Evolutionary conservation across 805 yeast species (phyloP).

Genomic region (Barnettozyma sucrosica): DNA sequence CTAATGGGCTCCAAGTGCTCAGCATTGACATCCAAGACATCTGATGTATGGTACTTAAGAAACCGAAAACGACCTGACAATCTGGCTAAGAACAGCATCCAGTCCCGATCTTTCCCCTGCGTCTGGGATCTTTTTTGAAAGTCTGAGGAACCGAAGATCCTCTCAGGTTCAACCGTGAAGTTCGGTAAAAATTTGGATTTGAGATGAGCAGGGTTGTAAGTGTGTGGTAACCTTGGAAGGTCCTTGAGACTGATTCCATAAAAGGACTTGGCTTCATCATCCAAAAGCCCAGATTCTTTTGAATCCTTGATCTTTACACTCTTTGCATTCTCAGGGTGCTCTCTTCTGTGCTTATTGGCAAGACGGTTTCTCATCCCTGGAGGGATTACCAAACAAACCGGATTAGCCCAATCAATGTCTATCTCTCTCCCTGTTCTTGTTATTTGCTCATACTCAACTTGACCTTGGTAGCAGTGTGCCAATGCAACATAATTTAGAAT

Average conservation of each 20-base stretch:
- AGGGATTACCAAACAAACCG: slow-evolving; percentile 40
- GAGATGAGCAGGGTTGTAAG: not conserved
- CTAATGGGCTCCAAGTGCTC: slow-evolving; percentile 13
- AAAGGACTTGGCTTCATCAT: not conserved
- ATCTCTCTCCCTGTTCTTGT: slow-evolving; percentile 29
- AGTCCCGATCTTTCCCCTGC: not conserved
- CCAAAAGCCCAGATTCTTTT: not conserved
- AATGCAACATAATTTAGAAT: slow-evolving; percentile 40
- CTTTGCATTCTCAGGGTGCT: not conserved
- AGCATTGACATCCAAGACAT: slow-evolving; percentile 7
- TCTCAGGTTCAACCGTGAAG: not conserved
- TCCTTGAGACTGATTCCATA: not conserved
- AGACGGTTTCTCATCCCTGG: slow-evolving; percentile 8
- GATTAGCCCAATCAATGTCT: slow-evolving; percentile 44
- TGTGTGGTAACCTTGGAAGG: slow-evolving; percentile 4
- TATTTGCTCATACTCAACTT: slow-evolving; percentile 37
- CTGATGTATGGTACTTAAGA: slow-evolving; percentile 15
- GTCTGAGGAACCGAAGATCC: not conserved
- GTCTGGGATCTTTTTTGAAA: not conserved
- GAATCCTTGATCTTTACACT: not conserved
- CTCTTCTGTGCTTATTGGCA: slow-evolving; percentile 1
- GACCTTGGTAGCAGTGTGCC: slow-evolving; percentile 48
- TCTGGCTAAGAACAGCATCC: slow-evolving; percentile 2
- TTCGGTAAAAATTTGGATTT: not conserved
- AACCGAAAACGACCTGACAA: slow-evolving; percentile 9